phyloP scores from a whole-genome alignment of 768 basidiomycete species.

The Boletus insuetus region DNA sequence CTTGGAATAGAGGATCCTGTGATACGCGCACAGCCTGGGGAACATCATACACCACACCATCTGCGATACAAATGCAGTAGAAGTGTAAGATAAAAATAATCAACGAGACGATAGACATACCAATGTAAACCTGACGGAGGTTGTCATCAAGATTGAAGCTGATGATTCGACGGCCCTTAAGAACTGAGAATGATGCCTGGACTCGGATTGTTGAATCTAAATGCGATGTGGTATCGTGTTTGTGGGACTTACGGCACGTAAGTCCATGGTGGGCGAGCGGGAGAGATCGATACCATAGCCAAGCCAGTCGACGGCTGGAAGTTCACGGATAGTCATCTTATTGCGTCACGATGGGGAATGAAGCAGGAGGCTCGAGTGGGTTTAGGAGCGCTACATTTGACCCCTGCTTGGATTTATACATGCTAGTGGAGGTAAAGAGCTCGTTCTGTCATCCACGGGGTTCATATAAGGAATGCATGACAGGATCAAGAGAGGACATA shows the following conservation, averaged over 20 bases:
- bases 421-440: too few species aligned
- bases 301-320: constrained; percentile 10
- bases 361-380: too few species aligned
- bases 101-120: neutral
- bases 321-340: constrained; percentile 1
- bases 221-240: neutral
- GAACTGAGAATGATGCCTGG: neutral
- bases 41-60: neutral
- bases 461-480: too few species aligned
- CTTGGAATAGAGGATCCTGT: neutral
- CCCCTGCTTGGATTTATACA: too few species aligned
- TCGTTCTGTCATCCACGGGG: too few species aligned
- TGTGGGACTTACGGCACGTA: constrained; percentile 1
- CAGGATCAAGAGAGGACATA: too few species aligned
- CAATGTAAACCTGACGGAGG: neutral
- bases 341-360: neutral
- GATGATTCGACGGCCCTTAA: constrained; percentile 4
- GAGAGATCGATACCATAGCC: constrained; percentile 10
- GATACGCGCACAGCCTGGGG: neutral
- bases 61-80: neutral
- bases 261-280: constrained; percentile 8
- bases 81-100: neutral
- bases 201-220: neutral
- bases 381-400: too few species aligned
- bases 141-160: neutral